Percentiles rank a stretch among this genome's conserved stretches.
Conservation (phyloP, 768 basidiomycete species). For the Tulasnella sp. region DNA sequence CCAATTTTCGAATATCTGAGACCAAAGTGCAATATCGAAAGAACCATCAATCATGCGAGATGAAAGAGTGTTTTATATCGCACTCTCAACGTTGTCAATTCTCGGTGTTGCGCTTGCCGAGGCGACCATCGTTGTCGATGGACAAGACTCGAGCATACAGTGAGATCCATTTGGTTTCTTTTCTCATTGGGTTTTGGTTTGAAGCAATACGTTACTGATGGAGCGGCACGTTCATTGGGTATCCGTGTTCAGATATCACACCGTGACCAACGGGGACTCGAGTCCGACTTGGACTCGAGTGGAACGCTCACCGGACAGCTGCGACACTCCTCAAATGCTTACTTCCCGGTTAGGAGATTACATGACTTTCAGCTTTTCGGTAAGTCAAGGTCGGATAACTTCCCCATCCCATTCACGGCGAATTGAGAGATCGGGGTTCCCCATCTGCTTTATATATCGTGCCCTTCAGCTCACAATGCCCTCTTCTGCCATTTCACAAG, state of each 20-base stretch:
- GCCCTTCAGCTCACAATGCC: too few species aligned
- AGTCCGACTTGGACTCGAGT: neutral
- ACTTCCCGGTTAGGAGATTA: neutral
- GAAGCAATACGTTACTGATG: too few species aligned
- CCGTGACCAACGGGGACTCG: neutral
- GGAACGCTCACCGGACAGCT: slow-evolving; percentile 29
- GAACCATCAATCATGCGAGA: too few species aligned
- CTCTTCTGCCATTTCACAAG: too few species aligned
- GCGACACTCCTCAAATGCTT: neutral
- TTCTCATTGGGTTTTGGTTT: too few species aligned
- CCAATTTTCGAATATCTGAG: too few species aligned
- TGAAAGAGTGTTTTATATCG: too few species aligned
- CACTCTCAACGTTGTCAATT: too few species aligned
- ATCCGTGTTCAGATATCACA: neutral
- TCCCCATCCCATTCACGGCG: neutral
- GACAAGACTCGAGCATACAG: neutral
- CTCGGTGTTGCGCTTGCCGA: neutral
- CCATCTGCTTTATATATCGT: too few species aligned
- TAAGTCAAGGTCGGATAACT: neutral
- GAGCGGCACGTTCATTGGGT: too few species aligned
- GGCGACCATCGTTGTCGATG: neutral
- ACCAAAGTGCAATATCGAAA: too few species aligned
- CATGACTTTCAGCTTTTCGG: neutral
- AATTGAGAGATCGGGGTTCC: too few species aligned
- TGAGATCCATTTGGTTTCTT: neutral